These are phyloP conservation scores for Carallia brachiata DNA, from an alignment of 345 rosid species.

Conservation along the genomic window DNA sequence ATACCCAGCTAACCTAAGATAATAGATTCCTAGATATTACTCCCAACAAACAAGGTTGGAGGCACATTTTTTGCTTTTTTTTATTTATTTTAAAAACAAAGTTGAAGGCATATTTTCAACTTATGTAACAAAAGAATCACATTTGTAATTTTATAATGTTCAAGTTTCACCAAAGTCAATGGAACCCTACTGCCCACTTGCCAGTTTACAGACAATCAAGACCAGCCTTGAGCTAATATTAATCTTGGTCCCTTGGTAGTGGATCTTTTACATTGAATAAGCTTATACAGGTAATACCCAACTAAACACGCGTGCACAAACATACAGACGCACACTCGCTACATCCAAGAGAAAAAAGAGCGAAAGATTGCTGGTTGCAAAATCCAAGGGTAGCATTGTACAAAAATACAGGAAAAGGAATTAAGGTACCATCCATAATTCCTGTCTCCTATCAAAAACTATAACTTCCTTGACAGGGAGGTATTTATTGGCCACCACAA, in stretches of 20 bases:
- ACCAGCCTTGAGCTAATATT: neutral
- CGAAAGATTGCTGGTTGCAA: neutral
- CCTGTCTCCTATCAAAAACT: neutral
- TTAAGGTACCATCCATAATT: no score
- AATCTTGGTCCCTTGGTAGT: neutral
- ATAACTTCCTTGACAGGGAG: neutral
- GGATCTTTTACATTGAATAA: neutral
- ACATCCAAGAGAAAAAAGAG: no score
- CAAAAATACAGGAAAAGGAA: no score
- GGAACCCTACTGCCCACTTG: neutral
- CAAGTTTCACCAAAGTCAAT: neutral
- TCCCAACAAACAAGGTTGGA: neutral
- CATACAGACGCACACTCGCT: neutral
- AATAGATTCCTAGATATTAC: neutral
- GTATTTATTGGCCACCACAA: no score
- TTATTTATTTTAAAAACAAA: neutral
- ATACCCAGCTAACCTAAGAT: neutral
- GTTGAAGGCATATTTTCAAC: neutral
- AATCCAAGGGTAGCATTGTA: neutral
- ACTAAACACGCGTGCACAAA: neutral
- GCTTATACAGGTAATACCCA: neutral
- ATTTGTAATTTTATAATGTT: neutral
- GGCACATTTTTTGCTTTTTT: neutral
- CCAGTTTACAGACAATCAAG: slow-evolving; percentile 5
- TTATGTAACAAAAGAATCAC: neutral